Conservation (phyloP, 495 filamentous ascomycete species). For the Thermothielavioides terrestris region DNA sequence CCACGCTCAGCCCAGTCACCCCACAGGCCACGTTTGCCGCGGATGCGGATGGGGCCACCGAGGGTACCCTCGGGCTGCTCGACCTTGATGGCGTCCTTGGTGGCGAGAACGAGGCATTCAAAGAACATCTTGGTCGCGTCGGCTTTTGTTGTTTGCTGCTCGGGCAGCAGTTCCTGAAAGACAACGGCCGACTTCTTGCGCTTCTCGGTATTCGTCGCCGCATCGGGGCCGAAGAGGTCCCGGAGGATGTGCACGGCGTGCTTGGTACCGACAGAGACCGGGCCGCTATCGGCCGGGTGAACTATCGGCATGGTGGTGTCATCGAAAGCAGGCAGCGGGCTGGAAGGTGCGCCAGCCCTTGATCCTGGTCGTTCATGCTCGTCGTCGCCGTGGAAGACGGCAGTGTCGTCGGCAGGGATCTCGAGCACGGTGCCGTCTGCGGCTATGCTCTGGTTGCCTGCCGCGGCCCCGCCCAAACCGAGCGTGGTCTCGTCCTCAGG, state of each 20-base stretch:
- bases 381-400: slow-evolving; percentile 41
- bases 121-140: slow-evolving; percentile 99
- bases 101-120: slow-evolving; percentile 87
- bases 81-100: slow-evolving; percentile 97
- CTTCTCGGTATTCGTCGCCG: slow-evolving; percentile 49
- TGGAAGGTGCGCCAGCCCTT: slow-evolving; percentile 24
- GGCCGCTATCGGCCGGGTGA: slow-evolving; percentile 70
- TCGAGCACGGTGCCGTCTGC: slow-evolving; percentile 50
- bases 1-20: slow-evolving; percentile 89
- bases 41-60: slow-evolving; percentile 68
- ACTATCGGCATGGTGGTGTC: slow-evolving; percentile 65
- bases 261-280: slow-evolving; percentile 81
- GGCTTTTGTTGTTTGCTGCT: slow-evolving; percentile 62
- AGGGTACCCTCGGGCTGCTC: slow-evolving; percentile 71
- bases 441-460: slow-evolving; percentile 44
- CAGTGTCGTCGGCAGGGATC: slow-evolving; percentile 50
- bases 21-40: slow-evolving; percentile 87
- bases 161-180: slow-evolving; percentile 88
- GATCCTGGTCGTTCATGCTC: slow-evolving; percentile 39
- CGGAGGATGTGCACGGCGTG: slow-evolving; percentile 92
- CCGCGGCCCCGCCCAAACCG: slow-evolving; percentile 37
- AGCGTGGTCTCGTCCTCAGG: slow-evolving; percentile 49
- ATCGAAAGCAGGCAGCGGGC: slow-evolving; percentile 53
- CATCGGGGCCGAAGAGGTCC: slow-evolving; percentile 66
- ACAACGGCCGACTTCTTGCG: slow-evolving; percentile 69